These are phyloP conservation scores for Aschersonia sp. DNA, from an alignment of 2,329 filamentous ascomycete species.

Conservation along the genomic window DNA sequence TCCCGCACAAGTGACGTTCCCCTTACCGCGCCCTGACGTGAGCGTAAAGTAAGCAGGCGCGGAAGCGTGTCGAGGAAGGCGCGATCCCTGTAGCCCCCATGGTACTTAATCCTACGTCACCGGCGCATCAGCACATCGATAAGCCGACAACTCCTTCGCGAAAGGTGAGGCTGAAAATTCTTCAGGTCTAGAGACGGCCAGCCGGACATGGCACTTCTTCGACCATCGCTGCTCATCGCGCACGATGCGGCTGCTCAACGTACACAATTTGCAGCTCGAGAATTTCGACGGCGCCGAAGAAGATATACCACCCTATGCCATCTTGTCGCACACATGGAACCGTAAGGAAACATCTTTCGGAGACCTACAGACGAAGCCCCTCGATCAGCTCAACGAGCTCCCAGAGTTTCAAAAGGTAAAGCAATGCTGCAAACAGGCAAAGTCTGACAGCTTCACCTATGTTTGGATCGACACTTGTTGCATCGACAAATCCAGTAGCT, in stretches of 20 bases:
- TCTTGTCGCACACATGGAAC: slow-evolving; percentile 16
- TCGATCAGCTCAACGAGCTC: background rate
- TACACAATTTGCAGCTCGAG: background rate
- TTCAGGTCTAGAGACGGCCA: no score
- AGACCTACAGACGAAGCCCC: slow-evolving; percentile 5
- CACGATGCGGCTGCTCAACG: slow-evolving; percentile 3
- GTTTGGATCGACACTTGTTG: slow-evolving; percentile 15
- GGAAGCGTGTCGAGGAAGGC: no score
- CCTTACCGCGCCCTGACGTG: no score
- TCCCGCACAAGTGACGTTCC: no score
- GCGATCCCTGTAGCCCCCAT: no score
- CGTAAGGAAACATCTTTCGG: slow-evolving; percentile 12
- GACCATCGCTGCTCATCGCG: background rate
- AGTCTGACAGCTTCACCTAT: slow-evolving; percentile 8
- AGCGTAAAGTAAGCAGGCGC: no score
- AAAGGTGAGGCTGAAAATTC: no score
- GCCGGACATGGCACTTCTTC: no score
- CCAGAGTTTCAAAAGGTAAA: slow-evolving; percentile 6
- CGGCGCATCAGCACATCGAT: no score
- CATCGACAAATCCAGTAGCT: slow-evolving; percentile 11
- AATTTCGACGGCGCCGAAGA: slow-evolving; percentile 2
- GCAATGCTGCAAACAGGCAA: slow-evolving; percentile 5
- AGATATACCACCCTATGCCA: slow-evolving; percentile 10
- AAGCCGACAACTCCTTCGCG: no score
- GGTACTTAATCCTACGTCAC: no score